Evolutionary conservation across 1,284 basidiomycete species (phyloP).

Genomic region (Amylostereum areolatum): DNA sequence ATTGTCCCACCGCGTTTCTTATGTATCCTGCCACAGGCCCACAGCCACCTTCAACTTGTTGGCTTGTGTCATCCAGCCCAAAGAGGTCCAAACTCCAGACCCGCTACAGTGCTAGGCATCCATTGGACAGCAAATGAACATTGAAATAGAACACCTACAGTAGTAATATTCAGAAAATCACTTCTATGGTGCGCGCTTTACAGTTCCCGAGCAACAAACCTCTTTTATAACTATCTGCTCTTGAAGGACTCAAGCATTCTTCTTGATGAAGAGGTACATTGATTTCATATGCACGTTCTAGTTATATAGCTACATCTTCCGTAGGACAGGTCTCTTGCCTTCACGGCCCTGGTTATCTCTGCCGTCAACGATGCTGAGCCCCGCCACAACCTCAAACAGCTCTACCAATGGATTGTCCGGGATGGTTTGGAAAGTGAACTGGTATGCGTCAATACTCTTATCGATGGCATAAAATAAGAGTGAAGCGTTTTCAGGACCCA

Average conservation of each 20-base stretch:
- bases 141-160: background rate
- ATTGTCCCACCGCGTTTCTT: too few relatives aligned
- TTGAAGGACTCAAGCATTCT: background rate
- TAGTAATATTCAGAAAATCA: background rate
- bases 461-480: background rate
- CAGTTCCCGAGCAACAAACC: background rate
- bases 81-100: too few relatives aligned
- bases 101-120: background rate
- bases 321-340: conserved; percentile 6
- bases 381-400: conserved; percentile 11
- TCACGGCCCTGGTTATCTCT: conserved; percentile 18
- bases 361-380: conserved; percentile 20
- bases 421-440: conserved; percentile 14
- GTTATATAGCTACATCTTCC: background rate
- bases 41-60: too few relatives aligned
- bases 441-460: conserved; percentile 11
- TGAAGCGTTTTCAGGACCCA: conserved; percentile 36
- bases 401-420: conserved; percentile 15
- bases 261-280: background rate
- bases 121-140: background rate
- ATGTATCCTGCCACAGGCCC: too few relatives aligned
- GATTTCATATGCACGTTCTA: background rate
- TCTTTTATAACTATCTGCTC: background rate
- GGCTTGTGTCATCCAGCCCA: too few relatives aligned
- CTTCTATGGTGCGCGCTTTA: background rate